phyloP scores from a whole-genome alignment of 805 yeast genomes.

The Pichia heedii region DNA sequence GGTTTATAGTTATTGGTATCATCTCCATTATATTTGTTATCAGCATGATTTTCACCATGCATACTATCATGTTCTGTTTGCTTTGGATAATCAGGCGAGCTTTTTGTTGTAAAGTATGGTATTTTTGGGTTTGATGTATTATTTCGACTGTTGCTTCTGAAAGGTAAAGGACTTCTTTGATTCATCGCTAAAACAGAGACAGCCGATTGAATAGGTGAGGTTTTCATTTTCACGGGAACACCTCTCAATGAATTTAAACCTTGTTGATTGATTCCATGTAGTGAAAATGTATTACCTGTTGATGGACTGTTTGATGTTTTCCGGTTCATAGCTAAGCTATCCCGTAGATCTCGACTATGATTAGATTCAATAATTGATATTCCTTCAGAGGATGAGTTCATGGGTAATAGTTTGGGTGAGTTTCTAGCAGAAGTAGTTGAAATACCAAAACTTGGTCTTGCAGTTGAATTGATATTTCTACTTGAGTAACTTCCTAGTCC shows the following conservation, averaged over 20 bases:
- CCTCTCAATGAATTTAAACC: constrained; percentile 2
- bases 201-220: not conserved
- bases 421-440: not conserved
- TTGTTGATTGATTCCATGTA: not conserved
- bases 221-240: not conserved
- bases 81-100: not conserved
- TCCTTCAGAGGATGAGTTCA: not conserved
- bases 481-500: constrained; percentile 1
- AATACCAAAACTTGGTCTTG: not conserved
- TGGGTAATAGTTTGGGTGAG: constrained; percentile 1
- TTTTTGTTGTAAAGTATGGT: not conserved
- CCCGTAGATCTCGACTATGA: not conserved
- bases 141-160: not conserved
- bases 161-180: not conserved
- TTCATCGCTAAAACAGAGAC: not conserved
- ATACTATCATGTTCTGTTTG: not conserved
- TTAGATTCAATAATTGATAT: not conserved
- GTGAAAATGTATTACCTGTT: not conserved
- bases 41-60: constrained; percentile 1
- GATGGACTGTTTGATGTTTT: constrained; percentile 2
- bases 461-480: not conserved
- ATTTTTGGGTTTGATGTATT: constrained; percentile 1
- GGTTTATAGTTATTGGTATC: constrained; percentile 1
- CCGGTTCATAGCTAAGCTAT: not conserved
- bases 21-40: not conserved